Base-by-base conservation (phyloP, 306 rosid species). In the Cicer arietinum region DNA sequence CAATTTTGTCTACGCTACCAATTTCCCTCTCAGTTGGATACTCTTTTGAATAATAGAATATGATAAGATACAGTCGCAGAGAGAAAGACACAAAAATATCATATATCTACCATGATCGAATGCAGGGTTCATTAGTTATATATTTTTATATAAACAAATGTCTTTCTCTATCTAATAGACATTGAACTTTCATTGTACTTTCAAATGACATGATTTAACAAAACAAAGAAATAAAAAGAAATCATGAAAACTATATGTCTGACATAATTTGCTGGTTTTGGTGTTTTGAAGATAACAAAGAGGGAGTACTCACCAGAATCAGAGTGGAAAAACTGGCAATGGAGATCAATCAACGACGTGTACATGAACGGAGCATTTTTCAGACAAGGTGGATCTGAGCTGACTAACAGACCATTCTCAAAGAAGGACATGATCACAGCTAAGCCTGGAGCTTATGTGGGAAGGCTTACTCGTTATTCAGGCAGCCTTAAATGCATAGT, bases 291-390 rank as follows among this genome's bases (percentile, higher is more conserved):
- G 97, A 81, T 94, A 67, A 90, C 96, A 2, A 86, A 90, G 81
- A 87, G 96, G 73, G 87, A 82, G 1, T 80, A 89, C 56, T 1
- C 92, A 13, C 3, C 56, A 2, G 77, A 60, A 75, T 0, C 2
- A 0, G 89, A 40, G 13, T 90, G 97, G 97, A 85, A 30, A 46
- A 46, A 10, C 0, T 90, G 97, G 98, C 84, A 68, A 66, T 93
- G 96, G 98, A 88, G 91, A 75, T 93, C 98, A n/a, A 84, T 89
- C 44, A 82, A 84, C 6, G 97, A 93, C 41, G 18, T 67, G 61
- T 53, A 83, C 80, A 2, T 85, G 84, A 91, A 91, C 41, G 98
- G 98, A 70, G 97, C 97, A 41, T 81, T 22, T 79, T 93, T 91
- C 74, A 35, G 11, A 6, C 61, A 85, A 77, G 78, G 89, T 3